These are phyloP conservation scores for Cercospora beticola DNA, from an alignment of 2,329 filamentous ascomycete species.

Conservation along the genomic window DNA sequence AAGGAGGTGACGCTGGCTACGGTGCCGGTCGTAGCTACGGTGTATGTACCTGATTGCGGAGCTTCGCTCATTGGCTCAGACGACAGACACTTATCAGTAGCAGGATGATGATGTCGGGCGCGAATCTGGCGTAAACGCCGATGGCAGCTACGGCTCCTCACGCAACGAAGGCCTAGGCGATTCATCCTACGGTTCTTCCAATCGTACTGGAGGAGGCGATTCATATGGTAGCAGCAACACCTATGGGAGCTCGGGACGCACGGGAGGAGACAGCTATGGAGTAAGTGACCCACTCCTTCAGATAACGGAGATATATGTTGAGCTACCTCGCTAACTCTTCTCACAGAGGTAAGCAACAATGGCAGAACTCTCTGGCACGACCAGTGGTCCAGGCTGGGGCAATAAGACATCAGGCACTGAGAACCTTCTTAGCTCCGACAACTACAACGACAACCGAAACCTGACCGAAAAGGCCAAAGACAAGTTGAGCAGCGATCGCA, in stretches of 20 bases:
- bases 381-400: slow-evolving; percentile 12
- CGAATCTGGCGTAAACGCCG: background rate
- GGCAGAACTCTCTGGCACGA: slow-evolving; percentile 10
- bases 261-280: slow-evolving; percentile 20
- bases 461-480: slow-evolving; percentile 50
- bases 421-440: slow-evolving; percentile 1
- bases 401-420: slow-evolving; percentile 10
- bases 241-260: slow-evolving; percentile 4
- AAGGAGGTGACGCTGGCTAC: background rate
- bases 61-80: slow-evolving; percentile 10
- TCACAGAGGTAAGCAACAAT: slow-evolving; percentile 11
- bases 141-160: slow-evolving; percentile 4
- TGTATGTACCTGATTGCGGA: slow-evolving; percentile 16
- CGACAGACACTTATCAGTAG: slow-evolving; percentile 20
- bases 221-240: background rate
- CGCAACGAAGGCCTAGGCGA: slow-evolving; percentile 16
- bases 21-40: background rate
- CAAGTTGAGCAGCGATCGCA: slow-evolving; percentile 10
- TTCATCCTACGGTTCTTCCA: slow-evolving; percentile 22
- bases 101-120: background rate
- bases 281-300: background rate
- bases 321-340: background rate
- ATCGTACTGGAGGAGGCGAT: slow-evolving; percentile 12
- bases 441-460: slow-evolving; percentile 8
- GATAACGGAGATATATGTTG: background rate